Evolutionary conservation across 225 moss, liverwort and hornwort genomes (phyloP), one percentile per base, ranked within the genome.

Genomic region (Climacium dendroides): DNA sequence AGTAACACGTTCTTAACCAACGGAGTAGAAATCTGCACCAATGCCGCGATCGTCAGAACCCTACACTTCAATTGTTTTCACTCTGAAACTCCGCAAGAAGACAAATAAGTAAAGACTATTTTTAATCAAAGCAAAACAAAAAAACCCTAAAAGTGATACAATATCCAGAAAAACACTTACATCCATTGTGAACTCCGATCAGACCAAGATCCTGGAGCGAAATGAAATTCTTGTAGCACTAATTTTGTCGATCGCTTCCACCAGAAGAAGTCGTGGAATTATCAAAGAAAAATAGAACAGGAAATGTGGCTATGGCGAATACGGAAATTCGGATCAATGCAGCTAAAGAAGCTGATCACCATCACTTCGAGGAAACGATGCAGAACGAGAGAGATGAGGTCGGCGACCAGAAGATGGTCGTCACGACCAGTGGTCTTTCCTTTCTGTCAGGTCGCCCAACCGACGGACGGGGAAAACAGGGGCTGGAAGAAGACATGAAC

Each of bases 1-100:
- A 96, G 91, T 78, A 97, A 77, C 85, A 97, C 93, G 83, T 94
- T 96, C 85, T 96, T 96, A 59, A 97, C 89, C 93, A 94, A 91
- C 59, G 97, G 97, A 74, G 97, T 89, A 47, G 94, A 93, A 87
- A 96, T 91, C 97, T 95, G 94, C 83, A 86, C 64, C 74, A 86
- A 84, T 79, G 83, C 79, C 45, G 81, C 37, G 65, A 82, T 84
- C 72, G 65, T 81, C 84, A 74, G 70, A 87, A 85, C 85, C 89
- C 87, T 91, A 74, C 57, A 25, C 61, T 48, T 63, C 80, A 73
- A 62, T 57, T 86, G 17, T 50, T 71, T 75, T 74, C 23, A 57
- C 30, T 53, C 62, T 45, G 48, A 34, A 32, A 25, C 79, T 50
- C 48, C 26, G 57, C 75, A 82, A 74, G 29, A 66, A 61, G 30